phyloP scores from a whole-genome alignment of 2,329 filamentous ascomycete genomes.

The Onygena corvina region DNA sequence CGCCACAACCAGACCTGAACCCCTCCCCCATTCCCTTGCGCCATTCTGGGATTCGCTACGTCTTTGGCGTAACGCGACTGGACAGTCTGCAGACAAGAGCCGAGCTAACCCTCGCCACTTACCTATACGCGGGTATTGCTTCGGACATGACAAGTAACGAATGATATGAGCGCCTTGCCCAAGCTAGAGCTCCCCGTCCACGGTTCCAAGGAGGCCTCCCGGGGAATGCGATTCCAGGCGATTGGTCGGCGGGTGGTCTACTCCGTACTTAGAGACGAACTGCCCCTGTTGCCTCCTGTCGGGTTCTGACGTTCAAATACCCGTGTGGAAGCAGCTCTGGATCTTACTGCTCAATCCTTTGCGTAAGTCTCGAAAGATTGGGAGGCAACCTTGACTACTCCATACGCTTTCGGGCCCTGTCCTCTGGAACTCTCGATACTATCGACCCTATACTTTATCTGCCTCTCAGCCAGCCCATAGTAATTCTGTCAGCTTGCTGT shows the following conservation, averaged over 20 bases:
- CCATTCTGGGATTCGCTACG: background rate
- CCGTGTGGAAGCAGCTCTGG: background rate
- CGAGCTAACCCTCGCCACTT: background rate
- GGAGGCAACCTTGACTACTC: too few species aligned
- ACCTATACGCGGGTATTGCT: slow-evolving; percentile 3
- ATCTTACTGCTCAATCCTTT: too few species aligned
- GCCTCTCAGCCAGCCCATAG: slow-evolving; percentile 1
- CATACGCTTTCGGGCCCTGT: background rate
- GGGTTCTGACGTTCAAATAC: background rate
- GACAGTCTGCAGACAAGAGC: background rate
- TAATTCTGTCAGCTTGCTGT: slow-evolving; percentile 1
- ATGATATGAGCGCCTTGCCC: background rate
- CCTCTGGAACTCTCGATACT: background rate
- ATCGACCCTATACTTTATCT: background rate
- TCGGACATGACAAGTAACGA: background rate
- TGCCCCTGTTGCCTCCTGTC: background rate
- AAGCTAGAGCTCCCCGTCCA: background rate
- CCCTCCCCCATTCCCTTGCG: background rate
- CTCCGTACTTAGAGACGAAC: background rate
- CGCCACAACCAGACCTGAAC: slow-evolving; percentile 5
- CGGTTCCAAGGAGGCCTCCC: background rate
- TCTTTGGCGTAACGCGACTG: slow-evolving; percentile 6
- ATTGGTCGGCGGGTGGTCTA: background rate
- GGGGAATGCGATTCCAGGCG: background rate
- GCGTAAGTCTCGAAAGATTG: too few species aligned